Conservation (phyloP, 2,329 filamentous ascomycete species). For the Colletotrichum orchidophilum region DNA sequence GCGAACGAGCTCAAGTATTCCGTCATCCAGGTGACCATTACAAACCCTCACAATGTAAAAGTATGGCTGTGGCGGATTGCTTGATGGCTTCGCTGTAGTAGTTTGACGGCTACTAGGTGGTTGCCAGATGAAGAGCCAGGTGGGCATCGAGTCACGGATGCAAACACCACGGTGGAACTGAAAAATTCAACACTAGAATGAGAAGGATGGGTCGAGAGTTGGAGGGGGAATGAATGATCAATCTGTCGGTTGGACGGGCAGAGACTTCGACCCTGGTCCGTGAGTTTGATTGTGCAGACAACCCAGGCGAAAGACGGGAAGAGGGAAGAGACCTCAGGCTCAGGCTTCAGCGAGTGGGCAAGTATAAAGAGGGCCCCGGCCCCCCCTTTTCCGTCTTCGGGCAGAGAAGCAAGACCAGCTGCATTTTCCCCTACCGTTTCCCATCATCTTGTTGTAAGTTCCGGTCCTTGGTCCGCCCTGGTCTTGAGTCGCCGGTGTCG, state of each 20-base stretch:
- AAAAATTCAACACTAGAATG: neutral
- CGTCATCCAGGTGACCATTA: conserved; percentile 6
- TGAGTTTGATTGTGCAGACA: conserved; percentile 32
- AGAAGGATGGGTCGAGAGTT: conserved; percentile 11
- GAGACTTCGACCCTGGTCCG: conserved; percentile 1
- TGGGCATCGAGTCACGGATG: conserved; percentile 24
- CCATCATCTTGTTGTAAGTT: conserved; percentile 17
- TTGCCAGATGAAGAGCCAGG: neutral
- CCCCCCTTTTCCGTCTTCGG: conserved; percentile 29
- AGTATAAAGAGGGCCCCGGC: conserved; percentile 30
- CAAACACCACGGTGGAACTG: neutral
- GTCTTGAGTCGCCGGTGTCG: conserved; percentile 28
- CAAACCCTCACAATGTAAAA: neutral
- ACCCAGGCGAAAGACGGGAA: conserved; percentile 25
- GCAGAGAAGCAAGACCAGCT: conserved; percentile 8
- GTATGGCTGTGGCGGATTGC: conserved; percentile 1
- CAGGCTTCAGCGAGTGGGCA: conserved; percentile 24
- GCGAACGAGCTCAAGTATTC: neutral
- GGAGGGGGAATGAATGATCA: neutral
- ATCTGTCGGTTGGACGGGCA: neutral
- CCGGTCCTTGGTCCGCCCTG: conserved; percentile 25
- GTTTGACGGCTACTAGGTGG: neutral
- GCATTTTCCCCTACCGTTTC: conserved; percentile 23
- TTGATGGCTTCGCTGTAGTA: conserved; percentile 5
- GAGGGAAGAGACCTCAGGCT: conserved; percentile 8